These are phyloP conservation scores for Agaricus sinodeliciosus DNA, from an alignment of 768 basidiomycete species.

Conservation along the genomic window DNA sequence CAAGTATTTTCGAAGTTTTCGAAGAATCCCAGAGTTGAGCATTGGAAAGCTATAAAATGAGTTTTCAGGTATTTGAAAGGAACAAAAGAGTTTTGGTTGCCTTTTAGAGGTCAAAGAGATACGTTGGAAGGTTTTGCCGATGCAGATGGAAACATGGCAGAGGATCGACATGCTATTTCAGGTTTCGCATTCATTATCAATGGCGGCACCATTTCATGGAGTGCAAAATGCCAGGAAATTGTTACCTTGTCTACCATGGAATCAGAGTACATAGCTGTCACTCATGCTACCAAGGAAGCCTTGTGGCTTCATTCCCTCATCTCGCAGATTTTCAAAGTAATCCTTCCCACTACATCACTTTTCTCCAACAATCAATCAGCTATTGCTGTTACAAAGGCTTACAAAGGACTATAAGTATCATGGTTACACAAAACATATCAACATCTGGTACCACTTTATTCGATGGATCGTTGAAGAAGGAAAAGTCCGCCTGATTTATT, in stretches of 20 bases:
- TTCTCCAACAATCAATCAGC: too few relatives aligned
- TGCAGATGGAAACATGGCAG: conserved; percentile 15
- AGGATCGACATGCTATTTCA: conserved; percentile 24
- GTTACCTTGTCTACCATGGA: conserved; percentile 27
- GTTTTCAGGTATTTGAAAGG: conserved; percentile 32
- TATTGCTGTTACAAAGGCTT: too few relatives aligned
- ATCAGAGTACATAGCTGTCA: conserved; percentile 26
- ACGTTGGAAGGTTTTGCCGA: conserved; percentile 17
- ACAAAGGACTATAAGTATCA: conserved; percentile 18
- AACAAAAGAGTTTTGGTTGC: conserved; percentile 10
- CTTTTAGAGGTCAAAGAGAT: conserved; percentile 17
- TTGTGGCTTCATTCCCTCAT: conserved; percentile 16
- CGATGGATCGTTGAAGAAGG: background rate
- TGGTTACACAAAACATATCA: conserved; percentile 12
- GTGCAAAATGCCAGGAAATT: conserved; percentile 22
- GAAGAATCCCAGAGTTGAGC: conserved; percentile 21
- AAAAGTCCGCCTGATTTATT: conserved; percentile 14
- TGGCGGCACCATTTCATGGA: conserved; percentile 25
- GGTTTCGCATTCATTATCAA: conserved; percentile 20
- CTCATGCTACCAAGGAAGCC: conserved; percentile 17
- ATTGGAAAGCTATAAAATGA: conserved; percentile 33
- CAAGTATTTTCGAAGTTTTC: conserved; percentile 24
- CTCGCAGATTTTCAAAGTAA: conserved; percentile 10
- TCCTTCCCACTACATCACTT: conserved; percentile 9
- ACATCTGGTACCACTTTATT: conserved; percentile 1